These are phyloP conservation scores for Bacidia rubella DNA, from an alignment of 495 filamentous ascomycete species.

Conservation along the genomic window DNA sequence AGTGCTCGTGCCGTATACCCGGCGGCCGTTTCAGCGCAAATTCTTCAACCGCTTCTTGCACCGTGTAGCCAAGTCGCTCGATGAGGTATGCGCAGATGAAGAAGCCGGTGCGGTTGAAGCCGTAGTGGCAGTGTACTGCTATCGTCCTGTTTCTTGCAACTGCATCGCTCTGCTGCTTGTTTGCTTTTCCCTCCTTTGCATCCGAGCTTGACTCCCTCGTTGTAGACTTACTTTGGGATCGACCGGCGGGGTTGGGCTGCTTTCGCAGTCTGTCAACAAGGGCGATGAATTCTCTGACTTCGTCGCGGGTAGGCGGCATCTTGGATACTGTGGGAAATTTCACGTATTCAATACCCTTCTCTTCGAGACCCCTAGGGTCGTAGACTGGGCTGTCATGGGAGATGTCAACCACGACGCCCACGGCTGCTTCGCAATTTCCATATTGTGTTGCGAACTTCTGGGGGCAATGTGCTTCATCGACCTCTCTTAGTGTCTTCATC, in stretches of 20 bases:
- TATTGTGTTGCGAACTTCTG: slow-evolving; percentile 57
- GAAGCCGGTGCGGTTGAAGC: slow-evolving; percentile 84
- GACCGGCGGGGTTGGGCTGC: too few relatives aligned
- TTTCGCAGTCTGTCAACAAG: slow-evolving; percentile 57
- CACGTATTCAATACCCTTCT: slow-evolving; percentile 58
- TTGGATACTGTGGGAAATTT: slow-evolving; percentile 90
- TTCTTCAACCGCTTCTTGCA: slow-evolving; percentile 67
- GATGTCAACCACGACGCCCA: too few relatives aligned
- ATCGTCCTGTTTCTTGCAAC: slow-evolving; percentile 31
- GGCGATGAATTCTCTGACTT: slow-evolving; percentile 62
- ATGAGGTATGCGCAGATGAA: slow-evolving; percentile 86
- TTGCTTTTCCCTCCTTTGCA: slow-evolving; percentile 14
- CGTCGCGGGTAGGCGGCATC: slow-evolving; percentile 66
- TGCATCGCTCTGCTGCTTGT: slow-evolving; percentile 24
- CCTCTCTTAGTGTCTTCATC: slow-evolving; percentile 78
- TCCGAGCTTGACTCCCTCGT: slow-evolving; percentile 6
- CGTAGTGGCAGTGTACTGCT: slow-evolving; percentile 91
- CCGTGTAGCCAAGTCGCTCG: slow-evolving; percentile 56
- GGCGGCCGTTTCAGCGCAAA: slow-evolving; percentile 63
- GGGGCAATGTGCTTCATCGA: slow-evolving; percentile 73
- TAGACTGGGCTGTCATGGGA: slow-evolving; percentile 79
- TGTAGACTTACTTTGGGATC: too few relatives aligned
- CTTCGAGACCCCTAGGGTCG: slow-evolving; percentile 61
- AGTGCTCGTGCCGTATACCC: slow-evolving; percentile 82
- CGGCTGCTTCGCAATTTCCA: too few relatives aligned